Evolutionary conservation across 2,329 filamentous ascomycete genomes (phyloP).

Genomic region (Aspergillus alliaceus): DNA sequence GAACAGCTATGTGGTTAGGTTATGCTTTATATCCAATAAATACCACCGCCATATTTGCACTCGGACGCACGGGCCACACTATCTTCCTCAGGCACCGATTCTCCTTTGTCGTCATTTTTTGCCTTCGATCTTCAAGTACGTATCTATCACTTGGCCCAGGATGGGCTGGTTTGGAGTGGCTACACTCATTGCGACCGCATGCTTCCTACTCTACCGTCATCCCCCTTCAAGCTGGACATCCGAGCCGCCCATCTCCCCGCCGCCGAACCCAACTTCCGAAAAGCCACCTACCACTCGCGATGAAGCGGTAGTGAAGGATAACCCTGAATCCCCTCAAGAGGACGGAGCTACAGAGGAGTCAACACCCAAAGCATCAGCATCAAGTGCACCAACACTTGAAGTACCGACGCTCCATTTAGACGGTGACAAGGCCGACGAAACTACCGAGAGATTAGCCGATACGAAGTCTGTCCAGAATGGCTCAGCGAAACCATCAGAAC

Average conservation of each 20-base stretch:
- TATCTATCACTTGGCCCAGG: conserved; percentile 11
- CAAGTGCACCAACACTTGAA: conserved; percentile 21
- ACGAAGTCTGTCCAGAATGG: conserved; percentile 13
- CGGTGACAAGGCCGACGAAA: conserved; percentile 16
- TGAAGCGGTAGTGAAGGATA: conserved; percentile 12
- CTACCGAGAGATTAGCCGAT: background rate
- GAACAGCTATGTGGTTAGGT: no score
- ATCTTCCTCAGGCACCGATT: background rate
- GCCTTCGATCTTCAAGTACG: background rate
- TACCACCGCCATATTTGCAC: no score
- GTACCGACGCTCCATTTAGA: conserved; percentile 36
- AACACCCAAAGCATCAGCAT: conserved; percentile 39
- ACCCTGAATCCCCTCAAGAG: conserved; percentile 9
- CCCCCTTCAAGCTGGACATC: conserved; percentile 36
- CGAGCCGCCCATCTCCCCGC: conserved; percentile 10
- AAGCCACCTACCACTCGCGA: conserved; percentile 10
- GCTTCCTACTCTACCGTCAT: conserved; percentile 42
- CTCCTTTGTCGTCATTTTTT: background rate
- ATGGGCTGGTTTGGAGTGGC: conserved; percentile 47
- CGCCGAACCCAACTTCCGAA: conserved; percentile 20
- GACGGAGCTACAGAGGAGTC: conserved; percentile 23
- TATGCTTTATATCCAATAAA: no score
- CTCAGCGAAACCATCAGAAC: conserved; percentile 6
- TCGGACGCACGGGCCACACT: background rate
- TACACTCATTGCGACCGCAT: conserved; percentile 39